Evolutionary conservation across 345 rosid species (phyloP).

Genomic region (Euphorbia tirucalli): DNA sequence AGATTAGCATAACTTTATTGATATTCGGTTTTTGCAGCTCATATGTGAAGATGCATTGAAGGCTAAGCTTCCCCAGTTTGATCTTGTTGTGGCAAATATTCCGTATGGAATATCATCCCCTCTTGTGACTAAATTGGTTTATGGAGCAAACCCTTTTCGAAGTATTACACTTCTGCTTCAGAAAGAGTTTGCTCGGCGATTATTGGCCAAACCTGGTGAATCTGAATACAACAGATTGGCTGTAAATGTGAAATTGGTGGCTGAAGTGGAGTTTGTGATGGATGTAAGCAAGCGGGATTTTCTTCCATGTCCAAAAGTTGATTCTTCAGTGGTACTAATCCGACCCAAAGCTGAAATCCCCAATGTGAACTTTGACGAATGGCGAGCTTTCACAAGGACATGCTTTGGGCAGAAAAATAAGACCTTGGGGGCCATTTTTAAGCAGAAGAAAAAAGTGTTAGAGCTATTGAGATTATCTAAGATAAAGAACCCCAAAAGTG

Average conservation of each 20-base stretch:
- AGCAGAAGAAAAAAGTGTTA: constrained; percentile 80
- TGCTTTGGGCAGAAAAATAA: constrained; percentile 85
- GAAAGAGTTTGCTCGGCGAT: constrained; percentile 79
- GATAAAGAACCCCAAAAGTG: constrained; percentile 3
- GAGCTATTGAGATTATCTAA: constrained; percentile 52
- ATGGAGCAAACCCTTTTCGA: constrained; percentile 53
- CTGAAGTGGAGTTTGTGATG: constrained; percentile 76
- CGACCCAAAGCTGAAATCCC: constrained; percentile 68
- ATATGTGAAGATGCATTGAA: constrained; percentile 74
- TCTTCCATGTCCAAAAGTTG: constrained; percentile 81
- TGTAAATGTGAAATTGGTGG: constrained; percentile 77
- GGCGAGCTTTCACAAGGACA: constrained; percentile 73
- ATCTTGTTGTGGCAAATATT: constrained; percentile 79
- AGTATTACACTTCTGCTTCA: constrained; percentile 85
- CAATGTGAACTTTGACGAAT: constrained; percentile 54
- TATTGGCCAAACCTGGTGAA: constrained; percentile 81
- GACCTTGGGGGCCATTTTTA: constrained; percentile 82
- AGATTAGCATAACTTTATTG: background rate
- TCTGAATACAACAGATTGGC: constrained; percentile 83
- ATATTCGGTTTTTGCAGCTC: constrained; percentile 40
- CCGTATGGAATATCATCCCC: constrained; percentile 88
- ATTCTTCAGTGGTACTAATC: constrained; percentile 76
- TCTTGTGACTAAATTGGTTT: constrained; percentile 71
- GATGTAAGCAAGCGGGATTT: constrained; percentile 92
- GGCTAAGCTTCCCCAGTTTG: constrained; percentile 65